Evolutionary conservation across 2,329 filamentous ascomycete species (phyloP).

Genomic region (Cyclaneusma minus): DNA sequence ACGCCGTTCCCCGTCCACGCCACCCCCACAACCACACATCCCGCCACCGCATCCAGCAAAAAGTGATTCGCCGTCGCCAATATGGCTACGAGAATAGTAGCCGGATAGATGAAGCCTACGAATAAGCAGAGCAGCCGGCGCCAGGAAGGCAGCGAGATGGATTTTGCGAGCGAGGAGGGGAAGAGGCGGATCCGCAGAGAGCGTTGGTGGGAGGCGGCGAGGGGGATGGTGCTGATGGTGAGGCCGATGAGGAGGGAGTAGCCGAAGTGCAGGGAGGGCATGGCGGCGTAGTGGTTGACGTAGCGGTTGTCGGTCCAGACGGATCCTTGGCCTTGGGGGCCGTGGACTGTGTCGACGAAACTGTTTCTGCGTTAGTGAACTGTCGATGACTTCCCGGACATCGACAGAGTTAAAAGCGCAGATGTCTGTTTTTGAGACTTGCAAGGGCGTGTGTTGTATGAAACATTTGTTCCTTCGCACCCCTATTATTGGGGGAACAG

Average conservation of each 20-base stretch:
- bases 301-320: constrained; percentile 61
- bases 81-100: constrained; percentile 42
- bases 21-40: constrained; percentile 41
- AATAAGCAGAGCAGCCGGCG: constrained; percentile 31
- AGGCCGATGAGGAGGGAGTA: constrained; percentile 60
- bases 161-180: constrained; percentile 13
- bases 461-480: no score
- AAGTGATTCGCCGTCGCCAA: constrained; percentile 48
- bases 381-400: no score
- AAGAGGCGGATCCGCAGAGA: constrained; percentile 19
- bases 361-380: constrained; percentile 10
- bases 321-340: constrained; percentile 41
- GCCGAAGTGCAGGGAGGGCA: constrained; percentile 63
- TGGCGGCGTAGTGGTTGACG: constrained; percentile 64
- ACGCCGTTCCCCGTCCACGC: constrained; percentile 37
- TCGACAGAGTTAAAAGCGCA: no score
- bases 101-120: constrained; percentile 46
- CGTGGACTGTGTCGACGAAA: constrained; percentile 44
- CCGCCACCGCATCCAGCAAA: constrained; percentile 50
- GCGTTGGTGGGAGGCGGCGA: constrained; percentile 33
- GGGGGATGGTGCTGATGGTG: constrained; percentile 50
- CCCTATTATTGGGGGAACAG: neutral
- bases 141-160: constrained; percentile 28
- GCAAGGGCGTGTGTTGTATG: no score
- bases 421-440: no score